Conservation (phyloP, 495 filamentous ascomycete genomes). For the Trichoderma asperelloides region DNA sequence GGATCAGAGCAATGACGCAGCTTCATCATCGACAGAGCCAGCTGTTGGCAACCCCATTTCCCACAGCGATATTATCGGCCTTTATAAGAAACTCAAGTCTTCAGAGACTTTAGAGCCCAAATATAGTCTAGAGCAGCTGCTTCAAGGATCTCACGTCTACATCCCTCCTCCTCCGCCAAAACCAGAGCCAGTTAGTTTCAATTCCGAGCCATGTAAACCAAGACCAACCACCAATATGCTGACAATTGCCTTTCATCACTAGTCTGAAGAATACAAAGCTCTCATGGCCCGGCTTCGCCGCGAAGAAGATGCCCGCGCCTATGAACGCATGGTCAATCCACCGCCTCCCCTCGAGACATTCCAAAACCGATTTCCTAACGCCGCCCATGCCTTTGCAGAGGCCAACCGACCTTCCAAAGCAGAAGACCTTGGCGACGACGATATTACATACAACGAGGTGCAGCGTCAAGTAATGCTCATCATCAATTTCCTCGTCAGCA, state of each 20-base stretch:
- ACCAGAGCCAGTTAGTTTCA: conserved; percentile 58
- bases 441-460: conserved; percentile 58
- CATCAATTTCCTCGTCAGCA: conserved; percentile 63
- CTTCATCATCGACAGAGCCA: conserved; percentile 33
- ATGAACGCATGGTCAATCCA: conserved; percentile 65
- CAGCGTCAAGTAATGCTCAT: conserved; percentile 67
- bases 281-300: conserved; percentile 77
- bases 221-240: background rate
- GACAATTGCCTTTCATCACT: conserved; percentile 14
- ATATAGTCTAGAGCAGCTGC: conserved; percentile 50
- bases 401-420: conserved; percentile 28
- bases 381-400: conserved; percentile 41
- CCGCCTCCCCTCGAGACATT: conserved; percentile 44
- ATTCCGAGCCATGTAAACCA: conserved; percentile 5
- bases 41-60: conserved; percentile 62
- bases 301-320: conserved; percentile 69
- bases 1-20: conserved; percentile 17
- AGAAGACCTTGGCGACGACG: conserved; percentile 40
- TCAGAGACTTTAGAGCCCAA: conserved; percentile 15
- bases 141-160: conserved; percentile 67
- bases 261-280: conserved; percentile 82
- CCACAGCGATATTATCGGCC: conserved; percentile 64
- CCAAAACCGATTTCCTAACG: conserved; percentile 45
- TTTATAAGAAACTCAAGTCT: conserved; percentile 48
- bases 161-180: conserved; percentile 68